Conservation (phyloP, 2,329 filamentous ascomycete species). For the Alternaria gansuensis region DNA sequence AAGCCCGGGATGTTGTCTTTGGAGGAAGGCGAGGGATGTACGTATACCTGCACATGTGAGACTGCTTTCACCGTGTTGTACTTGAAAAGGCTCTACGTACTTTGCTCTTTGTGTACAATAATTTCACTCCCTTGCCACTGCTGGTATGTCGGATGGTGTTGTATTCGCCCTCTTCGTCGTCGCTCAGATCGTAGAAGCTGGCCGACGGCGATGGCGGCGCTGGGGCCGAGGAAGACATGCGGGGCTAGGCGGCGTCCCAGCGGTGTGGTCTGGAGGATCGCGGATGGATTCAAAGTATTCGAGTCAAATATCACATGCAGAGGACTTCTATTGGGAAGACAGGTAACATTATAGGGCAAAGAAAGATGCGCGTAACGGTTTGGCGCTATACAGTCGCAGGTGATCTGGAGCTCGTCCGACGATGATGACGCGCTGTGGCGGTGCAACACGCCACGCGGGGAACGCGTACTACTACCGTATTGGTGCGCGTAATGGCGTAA, state of each 20-base stretch:
- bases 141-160: slow-evolving; percentile 86
- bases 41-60: slow-evolving; percentile 74
- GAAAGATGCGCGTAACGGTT: slow-evolving; percentile 15
- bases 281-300: neutral
- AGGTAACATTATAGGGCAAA: neutral
- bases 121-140: slow-evolving; percentile 84
- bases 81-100: slow-evolving; percentile 55
- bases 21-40: slow-evolving; percentile 89
- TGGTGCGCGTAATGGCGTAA: no score
- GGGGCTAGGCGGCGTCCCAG: slow-evolving; percentile 24
- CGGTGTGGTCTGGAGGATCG: slow-evolving; percentile 8
- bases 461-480: slow-evolving; percentile 2
- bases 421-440: slow-evolving; percentile 18
- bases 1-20: slow-evolving; percentile 97
- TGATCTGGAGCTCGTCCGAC: slow-evolving; percentile 21
- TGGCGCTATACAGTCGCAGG: slow-evolving; percentile 22
- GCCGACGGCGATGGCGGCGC: slow-evolving; percentile 75
- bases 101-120: slow-evolving; percentile 97
- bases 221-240: slow-evolving; percentile 45
- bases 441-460: slow-evolving; percentile 14
- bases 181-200: slow-evolving; percentile 94
- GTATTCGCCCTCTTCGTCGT: slow-evolving; percentile 95
- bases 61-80: neutral
- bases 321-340: neutral
- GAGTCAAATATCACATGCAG: neutral